Evolutionary conservation across 108 stramenopile genomes (phyloP).

Genomic region (Stephanodiscus minutulus): DNA sequence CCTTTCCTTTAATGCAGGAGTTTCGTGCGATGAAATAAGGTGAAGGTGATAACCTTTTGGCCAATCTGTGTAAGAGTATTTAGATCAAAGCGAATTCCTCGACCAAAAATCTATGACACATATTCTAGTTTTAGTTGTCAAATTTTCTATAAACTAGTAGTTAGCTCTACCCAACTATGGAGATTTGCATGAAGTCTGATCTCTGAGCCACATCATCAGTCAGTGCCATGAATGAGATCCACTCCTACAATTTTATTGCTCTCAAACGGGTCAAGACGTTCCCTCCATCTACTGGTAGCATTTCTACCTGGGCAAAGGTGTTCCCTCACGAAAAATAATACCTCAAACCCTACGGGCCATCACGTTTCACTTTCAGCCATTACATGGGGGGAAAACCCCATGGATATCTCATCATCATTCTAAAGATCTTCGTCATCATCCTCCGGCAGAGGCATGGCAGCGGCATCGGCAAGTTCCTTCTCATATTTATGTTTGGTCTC

Average conservation of each 20-base stretch:
- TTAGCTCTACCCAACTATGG: not conserved
- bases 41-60: not conserved
- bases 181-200: not conserved
- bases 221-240: not conserved
- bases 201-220: not conserved
- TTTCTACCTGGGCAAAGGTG: not conserved
- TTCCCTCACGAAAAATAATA: not conserved
- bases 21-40: constrained; percentile 6
- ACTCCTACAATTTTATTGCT: not conserved
- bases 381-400: not conserved
- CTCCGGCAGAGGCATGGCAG: constrained; percentile 94
- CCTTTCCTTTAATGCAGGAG: constrained; percentile 6
- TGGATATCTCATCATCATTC: constrained; percentile 7
- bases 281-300: not conserved
- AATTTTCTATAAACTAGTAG: constrained; percentile 13
- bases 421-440: constrained; percentile 97
- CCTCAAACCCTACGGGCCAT: not conserved
- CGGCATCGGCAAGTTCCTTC: constrained; percentile 85
- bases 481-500: constrained; percentile 88
- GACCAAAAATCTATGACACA: not conserved
- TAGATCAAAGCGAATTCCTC: not conserved
- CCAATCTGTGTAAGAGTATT: not conserved
- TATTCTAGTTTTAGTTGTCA: not conserved
- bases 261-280: not conserved
- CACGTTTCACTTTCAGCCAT: not conserved